Base-by-base conservation (phyloP, 768 basidiomycete species). In the Hydnum rufescens region DNA sequence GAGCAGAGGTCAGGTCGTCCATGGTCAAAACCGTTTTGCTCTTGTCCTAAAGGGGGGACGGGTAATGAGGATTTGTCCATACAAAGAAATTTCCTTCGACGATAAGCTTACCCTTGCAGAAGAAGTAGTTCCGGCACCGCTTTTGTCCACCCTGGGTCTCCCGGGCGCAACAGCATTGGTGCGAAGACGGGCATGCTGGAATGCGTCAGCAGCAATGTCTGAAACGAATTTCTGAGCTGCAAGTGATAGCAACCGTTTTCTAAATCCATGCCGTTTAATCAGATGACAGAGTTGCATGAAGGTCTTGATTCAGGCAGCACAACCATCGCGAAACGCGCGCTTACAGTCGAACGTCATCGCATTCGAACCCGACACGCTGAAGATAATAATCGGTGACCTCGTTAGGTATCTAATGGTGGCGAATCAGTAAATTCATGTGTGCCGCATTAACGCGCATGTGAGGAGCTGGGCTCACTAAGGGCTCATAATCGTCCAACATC, bases 171-270 rank as follows among this genome's bases (percentile, higher is more conserved):
- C 58, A 32, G 86, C 88, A 55, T 87, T 93, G 1, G 87, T 86
- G 32, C 95, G 78, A 60, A 97, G 86, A 29, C 93, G 84, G 4
- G 95, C 95, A 66, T 96, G 93, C 62, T 96, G 90, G 66, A 87
- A 97, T 5, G 95, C 90, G 64, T 99, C 95, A 2, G 85, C 77
- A 2, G 93, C 84, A 52, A 99, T 92, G 62, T 97, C 93, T 4
- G 90, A 86, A 42, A 97, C 81, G 63, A 99, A 97, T 62, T 97
- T 96, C 62, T 99, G 95, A 0, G 95, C 89, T 2, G 95, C 92
- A 8, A 97, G 74, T 0, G 93, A 90, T 25, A 99, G 71, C 18
- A 99, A 75, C 2, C 93, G 84, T 69, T 95, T 96, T 53, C 92
- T 95, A 25, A 4, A 28, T n/a, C 18, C 47, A 19, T 8, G 29